phyloP scores from a whole-genome alignment of 306 rosid genomes.

The Styphnolobium japonicum region DNA sequence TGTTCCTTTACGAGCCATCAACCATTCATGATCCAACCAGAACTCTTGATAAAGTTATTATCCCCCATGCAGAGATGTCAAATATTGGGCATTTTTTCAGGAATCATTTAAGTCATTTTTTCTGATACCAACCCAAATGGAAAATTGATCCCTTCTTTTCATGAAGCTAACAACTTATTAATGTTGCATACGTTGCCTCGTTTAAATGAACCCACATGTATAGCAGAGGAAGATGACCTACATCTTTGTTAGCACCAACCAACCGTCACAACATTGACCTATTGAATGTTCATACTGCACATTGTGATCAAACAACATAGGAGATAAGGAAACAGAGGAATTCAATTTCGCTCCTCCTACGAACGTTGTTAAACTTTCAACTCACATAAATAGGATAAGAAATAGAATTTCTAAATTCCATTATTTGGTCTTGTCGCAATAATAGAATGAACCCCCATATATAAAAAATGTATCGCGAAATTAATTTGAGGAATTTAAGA shows the following conservation, averaged over 20 bases:
- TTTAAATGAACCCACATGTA: slow-evolving; percentile 25
- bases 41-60: neutral
- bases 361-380: no score
- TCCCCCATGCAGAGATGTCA: neutral
- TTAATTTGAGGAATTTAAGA: no score
- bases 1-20: neutral
- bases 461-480: no score
- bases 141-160: neutral
- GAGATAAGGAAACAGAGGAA: no score
- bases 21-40: neutral
- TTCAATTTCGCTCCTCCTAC: no score
- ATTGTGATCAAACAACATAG: neutral
- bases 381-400: no score
- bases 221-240: neutral
- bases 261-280: neutral
- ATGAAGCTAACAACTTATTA: neutral
- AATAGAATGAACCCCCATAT: no score
- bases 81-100: neutral
- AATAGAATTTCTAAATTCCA: no score
- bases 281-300: neutral
- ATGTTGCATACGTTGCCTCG: neutral
- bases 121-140: neutral
- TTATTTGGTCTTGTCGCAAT: no score
- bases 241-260: neutral
- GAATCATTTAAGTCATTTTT: neutral